A percentile compares a stretch with the other conserved stretches of the same genome.
Conservation (phyloP, 1,139 yeast species). For the Lodderomyces pseudojiufengensis region DNA sequence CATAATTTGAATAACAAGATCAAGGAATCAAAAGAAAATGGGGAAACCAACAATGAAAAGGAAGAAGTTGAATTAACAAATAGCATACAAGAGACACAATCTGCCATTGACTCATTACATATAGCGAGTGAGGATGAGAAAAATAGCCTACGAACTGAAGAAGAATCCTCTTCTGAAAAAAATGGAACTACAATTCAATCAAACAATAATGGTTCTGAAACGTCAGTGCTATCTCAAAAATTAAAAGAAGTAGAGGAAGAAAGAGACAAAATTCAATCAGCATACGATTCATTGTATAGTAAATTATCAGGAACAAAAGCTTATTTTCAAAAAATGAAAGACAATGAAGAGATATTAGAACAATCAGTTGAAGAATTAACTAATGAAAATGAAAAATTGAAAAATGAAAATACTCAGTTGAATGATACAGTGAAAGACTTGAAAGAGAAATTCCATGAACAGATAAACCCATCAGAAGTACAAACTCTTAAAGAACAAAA, state of each 20-base stretch:
- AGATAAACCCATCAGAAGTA: background rate
- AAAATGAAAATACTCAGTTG: conserved; percentile 26
- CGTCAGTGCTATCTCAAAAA: conserved; percentile 4
- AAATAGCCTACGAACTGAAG: background rate
- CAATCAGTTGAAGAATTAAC: conserved; percentile 31
- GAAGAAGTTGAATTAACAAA: background rate
- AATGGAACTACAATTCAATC: background rate
- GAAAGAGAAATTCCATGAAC: background rate
- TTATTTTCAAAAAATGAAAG: conserved; percentile 70
- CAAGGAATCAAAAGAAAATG: background rate
- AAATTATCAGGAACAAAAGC: conserved; percentile 79
- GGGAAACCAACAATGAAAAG: background rate
- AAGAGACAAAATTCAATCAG: conserved; percentile 63
- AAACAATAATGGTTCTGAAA: background rate
- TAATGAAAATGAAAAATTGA: conserved; percentile 28
- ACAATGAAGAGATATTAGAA: conserved; percentile 68
- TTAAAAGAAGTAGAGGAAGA: conserved; percentile 33
- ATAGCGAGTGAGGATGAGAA: background rate
- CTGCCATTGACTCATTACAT: background rate
- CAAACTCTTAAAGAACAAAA: conserved; percentile 37
- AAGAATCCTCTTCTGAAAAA: no score
- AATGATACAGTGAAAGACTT: conserved; percentile 1
- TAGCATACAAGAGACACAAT: background rate
- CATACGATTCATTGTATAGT: conserved; percentile 71
- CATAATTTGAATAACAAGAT: background rate